phyloP scores from a whole-genome alignment of 1,284 basidiomycete species.

The Papiliotrema flavescens region DNA sequence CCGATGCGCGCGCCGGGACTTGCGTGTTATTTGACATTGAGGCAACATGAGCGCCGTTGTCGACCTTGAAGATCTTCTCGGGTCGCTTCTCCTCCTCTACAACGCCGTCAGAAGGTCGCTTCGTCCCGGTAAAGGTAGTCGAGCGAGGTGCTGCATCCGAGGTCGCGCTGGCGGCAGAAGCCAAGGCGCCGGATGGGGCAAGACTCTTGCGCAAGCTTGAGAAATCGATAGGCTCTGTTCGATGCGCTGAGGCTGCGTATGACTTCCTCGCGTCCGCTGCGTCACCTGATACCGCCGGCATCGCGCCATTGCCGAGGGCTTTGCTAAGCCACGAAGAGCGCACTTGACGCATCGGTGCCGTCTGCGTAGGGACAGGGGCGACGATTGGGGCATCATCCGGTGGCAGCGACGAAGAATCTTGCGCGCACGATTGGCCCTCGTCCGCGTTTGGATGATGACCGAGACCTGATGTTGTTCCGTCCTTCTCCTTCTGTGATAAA shows the following conservation, averaged over 20 bases:
- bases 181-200: conserved; percentile 20
- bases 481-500: too few species aligned
- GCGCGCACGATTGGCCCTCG: too few species aligned
- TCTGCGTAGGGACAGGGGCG: conserved; percentile 9
- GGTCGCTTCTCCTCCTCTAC: conserved; percentile 21
- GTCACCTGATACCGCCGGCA: conserved; percentile 17
- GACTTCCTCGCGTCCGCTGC: not conserved
- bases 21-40: not conserved
- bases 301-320: conserved; percentile 36
- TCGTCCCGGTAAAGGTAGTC: not conserved
- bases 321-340: conserved; percentile 46
- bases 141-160: not conserved
- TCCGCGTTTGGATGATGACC: too few species aligned
- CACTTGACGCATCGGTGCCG: conserved; percentile 28
- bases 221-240: conserved; percentile 10
- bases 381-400: not conserved
- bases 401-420: too few species aligned
- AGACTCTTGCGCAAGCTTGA: conserved; percentile 28
- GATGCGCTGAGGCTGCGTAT: not conserved
- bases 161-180: not conserved
- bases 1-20: too few species aligned
- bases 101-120: conserved; percentile 10
- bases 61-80: conserved; percentile 33
- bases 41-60: not conserved
- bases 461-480: too few species aligned